Evolutionary conservation across 2,329 filamentous ascomycete genomes (phyloP), one percentile per base, ranked within the genome.

Genomic region (Truncatella angustata): DNA sequence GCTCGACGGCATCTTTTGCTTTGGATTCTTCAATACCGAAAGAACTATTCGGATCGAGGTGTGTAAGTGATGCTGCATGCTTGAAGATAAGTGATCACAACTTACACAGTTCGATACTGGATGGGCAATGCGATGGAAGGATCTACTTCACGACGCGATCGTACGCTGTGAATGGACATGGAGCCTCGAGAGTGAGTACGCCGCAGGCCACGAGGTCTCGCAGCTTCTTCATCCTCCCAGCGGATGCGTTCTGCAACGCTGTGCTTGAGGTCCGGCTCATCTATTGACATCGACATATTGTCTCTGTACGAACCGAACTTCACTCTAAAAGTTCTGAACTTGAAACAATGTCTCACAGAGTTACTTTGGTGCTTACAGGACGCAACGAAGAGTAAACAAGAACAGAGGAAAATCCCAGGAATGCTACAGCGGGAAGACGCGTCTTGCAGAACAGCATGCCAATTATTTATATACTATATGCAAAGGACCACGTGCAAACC

Each of bases 1-100:
- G 57, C 36, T 75, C 70, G 1, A 65, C 66, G 2, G 66, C 63
- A 51, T 75, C 69, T 36, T 73, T 73, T 49, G 73, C 74, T 55
- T 78, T 78, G 39, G 76, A 74, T 53, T 83, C 79, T 12, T 78
- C 76, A 59, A 85, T 81, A 47, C 82, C 74, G 56, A 78, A 81
- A 4, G 77, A 79, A n/a, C 75, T 72, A 51, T 51, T 21, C 23
- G 16, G 16, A 11, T 36, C 16, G 28, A 21, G 32, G 32, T 21
- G 46, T 37, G 35, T 37, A 39, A 37, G 14, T 18, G 36, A 53
- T 43, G 46, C 24, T 24, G n/a, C 34, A 52, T 21, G 23, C 35
- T 20, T 45, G 39, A 21, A 20, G 16, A 39, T 20, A 46, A 30
- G n/a, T n/a, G n/a, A n/a, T n/a, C 37, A 23, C 26, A 7, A 49